phyloP scores from a whole-genome alignment of 169 alveolate genomes.

The Plasmodium reichenowi region DNA sequence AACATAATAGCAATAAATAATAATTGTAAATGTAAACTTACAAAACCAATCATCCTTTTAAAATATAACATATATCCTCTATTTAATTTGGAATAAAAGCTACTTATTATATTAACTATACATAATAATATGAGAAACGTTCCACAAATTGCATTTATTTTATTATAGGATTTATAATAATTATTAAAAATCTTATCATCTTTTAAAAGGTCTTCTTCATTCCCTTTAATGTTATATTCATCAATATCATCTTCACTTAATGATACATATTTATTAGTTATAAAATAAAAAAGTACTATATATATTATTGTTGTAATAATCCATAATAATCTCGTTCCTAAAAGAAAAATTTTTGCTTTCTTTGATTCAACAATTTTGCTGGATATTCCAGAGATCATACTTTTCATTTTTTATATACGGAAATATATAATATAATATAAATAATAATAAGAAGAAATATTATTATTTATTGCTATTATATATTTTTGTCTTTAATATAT shows the following conservation, averaged over 20 bases:
- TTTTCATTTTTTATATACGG: background rate
- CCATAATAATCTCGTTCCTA: slow-evolving; percentile 24
- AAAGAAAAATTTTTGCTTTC: slow-evolving; percentile 1
- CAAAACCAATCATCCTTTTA: slow-evolving; percentile 23
- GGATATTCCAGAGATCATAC: background rate
- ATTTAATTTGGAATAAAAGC: background rate
- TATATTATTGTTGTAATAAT: slow-evolving; percentile 24
- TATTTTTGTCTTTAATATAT: too few species aligned
- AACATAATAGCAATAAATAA: slow-evolving; percentile 45
- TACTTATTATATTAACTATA: slow-evolving; percentile 22
- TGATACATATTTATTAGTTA: slow-evolving; percentile 2
- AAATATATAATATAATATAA: too few species aligned
- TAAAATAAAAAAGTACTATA: slow-evolving; percentile 21
- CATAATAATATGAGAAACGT: slow-evolving; percentile 12
- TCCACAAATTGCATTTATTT: slow-evolving; percentile 54
- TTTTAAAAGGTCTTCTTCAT: slow-evolving; percentile 14
- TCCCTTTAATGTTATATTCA: slow-evolving; percentile 5
- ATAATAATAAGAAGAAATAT: too few species aligned
- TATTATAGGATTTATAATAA: slow-evolving; percentile 47
- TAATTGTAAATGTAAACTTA: slow-evolving; percentile 54
- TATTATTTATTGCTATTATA: too few species aligned
- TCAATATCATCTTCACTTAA: slow-evolving; percentile 18
- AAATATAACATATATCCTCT: slow-evolving; percentile 4
- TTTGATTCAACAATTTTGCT: background rate
- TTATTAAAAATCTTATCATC: slow-evolving; percentile 34